Percentiles rank a stretch among this genome's conserved stretches.
phyloP scores from a whole-genome alignment of 2,329 filamentous ascomycete species.

The Nothopassalora personata region DNA sequence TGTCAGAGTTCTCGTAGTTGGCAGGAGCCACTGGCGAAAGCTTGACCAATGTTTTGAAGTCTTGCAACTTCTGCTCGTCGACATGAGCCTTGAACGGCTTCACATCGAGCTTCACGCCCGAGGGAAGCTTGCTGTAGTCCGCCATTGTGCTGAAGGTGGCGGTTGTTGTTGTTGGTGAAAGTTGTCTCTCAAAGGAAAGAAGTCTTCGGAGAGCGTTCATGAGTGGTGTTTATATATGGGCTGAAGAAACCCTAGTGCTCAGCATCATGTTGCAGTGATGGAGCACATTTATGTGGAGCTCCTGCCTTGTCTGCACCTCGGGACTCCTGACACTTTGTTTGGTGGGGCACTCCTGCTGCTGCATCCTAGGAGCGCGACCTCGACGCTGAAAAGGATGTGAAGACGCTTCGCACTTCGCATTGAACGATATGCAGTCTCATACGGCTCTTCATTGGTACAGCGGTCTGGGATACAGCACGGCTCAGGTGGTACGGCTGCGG shows the following conservation, averaged over 20 bases:
- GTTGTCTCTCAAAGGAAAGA: slow-evolving; percentile 14
- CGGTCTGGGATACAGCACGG: neutral
- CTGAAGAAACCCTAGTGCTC: neutral
- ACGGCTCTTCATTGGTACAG: neutral
- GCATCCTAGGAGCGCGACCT: neutral
- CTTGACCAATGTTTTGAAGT: slow-evolving; percentile 45
- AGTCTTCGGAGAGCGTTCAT: slow-evolving; percentile 17
- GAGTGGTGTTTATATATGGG: neutral
- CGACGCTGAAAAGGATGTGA: neutral
- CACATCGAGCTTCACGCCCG: slow-evolving; percentile 33
- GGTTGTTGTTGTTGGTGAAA: slow-evolving; percentile 4
- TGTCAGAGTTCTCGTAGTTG: slow-evolving; percentile 44
- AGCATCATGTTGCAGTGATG: neutral
- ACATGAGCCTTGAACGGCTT: slow-evolving; percentile 42
- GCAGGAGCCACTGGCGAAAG: slow-evolving; percentile 46
- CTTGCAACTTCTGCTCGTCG: slow-evolving; percentile 40
- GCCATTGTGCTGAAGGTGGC: slow-evolving; percentile 12
- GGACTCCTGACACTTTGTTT: neutral
- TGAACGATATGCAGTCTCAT: neutral
- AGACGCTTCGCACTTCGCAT: neutral
- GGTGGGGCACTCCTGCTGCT: neutral
- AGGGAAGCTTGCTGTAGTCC: slow-evolving; percentile 31
- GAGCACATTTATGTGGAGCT: neutral
- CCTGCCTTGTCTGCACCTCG: neutral
- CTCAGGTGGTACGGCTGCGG: neutral